Evolutionary conservation across 805 yeast genomes (phyloP).

Genomic region (Lipomyces yamanashiensis): DNA sequence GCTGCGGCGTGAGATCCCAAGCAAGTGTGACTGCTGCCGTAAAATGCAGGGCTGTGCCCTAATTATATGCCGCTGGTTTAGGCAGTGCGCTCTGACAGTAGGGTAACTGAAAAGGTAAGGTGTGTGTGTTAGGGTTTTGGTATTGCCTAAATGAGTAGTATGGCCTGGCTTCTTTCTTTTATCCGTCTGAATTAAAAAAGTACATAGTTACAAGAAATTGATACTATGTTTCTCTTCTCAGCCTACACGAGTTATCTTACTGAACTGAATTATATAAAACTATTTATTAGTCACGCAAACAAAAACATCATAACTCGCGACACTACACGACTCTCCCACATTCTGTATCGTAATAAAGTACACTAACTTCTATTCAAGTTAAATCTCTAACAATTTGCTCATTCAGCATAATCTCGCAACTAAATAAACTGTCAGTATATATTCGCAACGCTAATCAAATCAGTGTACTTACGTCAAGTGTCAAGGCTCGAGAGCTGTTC

Average conservation of each 20-base stretch:
- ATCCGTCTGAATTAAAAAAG: too few relatives aligned
- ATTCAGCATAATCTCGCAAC: slow-evolving; percentile 18
- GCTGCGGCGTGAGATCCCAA: slow-evolving; percentile 9
- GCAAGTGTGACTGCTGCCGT: slow-evolving; percentile 1
- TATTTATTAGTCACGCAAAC: too few relatives aligned
- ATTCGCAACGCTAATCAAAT: not conserved
- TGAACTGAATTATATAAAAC: too few relatives aligned
- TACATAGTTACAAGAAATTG: too few relatives aligned
- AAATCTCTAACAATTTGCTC: not conserved
- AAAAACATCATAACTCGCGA: too few relatives aligned
- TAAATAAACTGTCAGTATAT: not conserved
- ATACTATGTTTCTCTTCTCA: too few relatives aligned
- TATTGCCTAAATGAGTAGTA: too few relatives aligned
- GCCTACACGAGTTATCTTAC: too few relatives aligned
- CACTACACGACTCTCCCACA: too few relatives aligned
- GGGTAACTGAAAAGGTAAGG: not conserved
- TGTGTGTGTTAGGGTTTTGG: not conserved
- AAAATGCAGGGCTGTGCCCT: slow-evolving; percentile 2
- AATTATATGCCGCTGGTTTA: not conserved
- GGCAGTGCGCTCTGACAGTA: not conserved
- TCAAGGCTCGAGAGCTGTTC: slow-evolving; percentile 73
- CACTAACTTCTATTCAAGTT: not conserved
- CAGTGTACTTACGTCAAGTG: slow-evolving; percentile 58
- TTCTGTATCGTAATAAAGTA: not conserved
- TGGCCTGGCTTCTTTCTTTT: too few relatives aligned